Evolutionary conservation across 768 basidiomycete species (phyloP), one percentile per base, ranked within the genome.

Genomic region (Pleurotus salmoneostramineus): DNA sequence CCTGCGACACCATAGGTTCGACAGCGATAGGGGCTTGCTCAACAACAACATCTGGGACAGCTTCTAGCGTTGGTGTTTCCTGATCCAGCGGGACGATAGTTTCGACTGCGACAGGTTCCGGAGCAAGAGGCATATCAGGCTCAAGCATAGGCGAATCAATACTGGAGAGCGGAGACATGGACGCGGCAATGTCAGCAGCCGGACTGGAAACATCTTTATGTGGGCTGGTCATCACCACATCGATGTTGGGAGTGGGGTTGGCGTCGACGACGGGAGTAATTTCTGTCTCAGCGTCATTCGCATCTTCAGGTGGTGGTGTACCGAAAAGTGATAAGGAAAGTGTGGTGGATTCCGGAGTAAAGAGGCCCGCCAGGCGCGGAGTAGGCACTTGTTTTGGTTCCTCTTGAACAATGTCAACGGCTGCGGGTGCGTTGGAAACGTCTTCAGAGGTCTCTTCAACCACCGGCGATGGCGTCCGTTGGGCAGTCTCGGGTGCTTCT

Each of bases 401-500:
- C n/a, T n/a, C n/a, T n/a, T n/a, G n/a, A n/a, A n/a, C n/a, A n/a
- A n/a, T n/a, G n/a, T n/a, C n/a, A n/a, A n/a, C n/a, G n/a, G n/a
- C n/a, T n/a, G n/a, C n/a, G n/a, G n/a, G n/a, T n/a, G n/a, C n/a
- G n/a, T n/a, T n/a, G n/a, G n/a, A n/a, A n/a, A n/a, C n/a, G n/a
- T 40, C 37, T 14, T 6, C 37, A 14, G 14, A 40, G 37, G 14
- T 6, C 37, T 40, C 37, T 40, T 40, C 35, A 7, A 50, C 14
- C 12, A 49, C 27, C 15, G 33, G 56, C 45, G 55, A 37, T 50
- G 36, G 52, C 4, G 37, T 42, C 14, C n/a, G 50, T 50, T 60
- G 43, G 34, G 58, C 37, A 57, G 50, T 17, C 55, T 50, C 56
- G 50, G 35, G 51, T 63, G 7, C 64, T 36, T 63, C 62, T 46